Evolutionary conservation across 352 stramenopile species (phyloP).

Genomic region (Pythium oligandrum): DNA sequence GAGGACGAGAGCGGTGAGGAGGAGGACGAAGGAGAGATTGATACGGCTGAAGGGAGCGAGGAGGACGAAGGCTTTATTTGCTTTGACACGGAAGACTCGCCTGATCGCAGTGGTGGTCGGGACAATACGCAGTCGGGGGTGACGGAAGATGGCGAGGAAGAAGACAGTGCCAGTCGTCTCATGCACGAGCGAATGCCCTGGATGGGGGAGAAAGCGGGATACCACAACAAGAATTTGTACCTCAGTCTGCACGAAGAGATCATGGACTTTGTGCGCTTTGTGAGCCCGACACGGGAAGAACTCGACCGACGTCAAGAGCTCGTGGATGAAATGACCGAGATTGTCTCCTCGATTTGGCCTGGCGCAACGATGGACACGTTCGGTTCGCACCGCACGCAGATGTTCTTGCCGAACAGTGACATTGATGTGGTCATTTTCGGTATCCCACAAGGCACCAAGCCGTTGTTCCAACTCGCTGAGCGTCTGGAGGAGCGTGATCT

Average conservation of each 20-base stretch:
- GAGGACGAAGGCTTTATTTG: constrained; percentile 49
- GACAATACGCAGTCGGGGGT: not conserved
- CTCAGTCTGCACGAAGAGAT: constrained; percentile 95
- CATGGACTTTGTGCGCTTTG: constrained; percentile 91
- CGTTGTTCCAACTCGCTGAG: constrained; percentile 45
- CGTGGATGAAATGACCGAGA: constrained; percentile 63
- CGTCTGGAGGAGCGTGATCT: constrained; percentile 60
- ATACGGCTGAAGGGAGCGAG: too few relatives aligned
- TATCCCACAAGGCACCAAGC: constrained; percentile 45
- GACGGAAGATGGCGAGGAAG: constrained; percentile 26
- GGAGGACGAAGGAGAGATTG: not conserved
- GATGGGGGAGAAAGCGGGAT: constrained; percentile 60
- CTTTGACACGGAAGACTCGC: constrained; percentile 17
- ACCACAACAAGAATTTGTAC: constrained; percentile 69
- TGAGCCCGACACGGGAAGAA: constrained; percentile 84
- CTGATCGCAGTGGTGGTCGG: not conserved
- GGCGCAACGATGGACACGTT: constrained; percentile 85
- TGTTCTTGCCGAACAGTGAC: constrained; percentile 90
- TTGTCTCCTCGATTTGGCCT: constrained; percentile 57
- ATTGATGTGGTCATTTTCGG: constrained; percentile 93
- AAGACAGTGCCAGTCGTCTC: constrained; percentile 20
- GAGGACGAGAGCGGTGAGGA: constrained; percentile 14
- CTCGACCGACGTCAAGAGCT: constrained; percentile 54
- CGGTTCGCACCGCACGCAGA: constrained; percentile 90
- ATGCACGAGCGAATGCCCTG: constrained; percentile 56